Evolutionary conservation across 2,329 filamentous ascomycete genomes (phyloP), one percentile per base, ranked within the genome.

Genomic region (Albifimbria verrucaria): DNA sequence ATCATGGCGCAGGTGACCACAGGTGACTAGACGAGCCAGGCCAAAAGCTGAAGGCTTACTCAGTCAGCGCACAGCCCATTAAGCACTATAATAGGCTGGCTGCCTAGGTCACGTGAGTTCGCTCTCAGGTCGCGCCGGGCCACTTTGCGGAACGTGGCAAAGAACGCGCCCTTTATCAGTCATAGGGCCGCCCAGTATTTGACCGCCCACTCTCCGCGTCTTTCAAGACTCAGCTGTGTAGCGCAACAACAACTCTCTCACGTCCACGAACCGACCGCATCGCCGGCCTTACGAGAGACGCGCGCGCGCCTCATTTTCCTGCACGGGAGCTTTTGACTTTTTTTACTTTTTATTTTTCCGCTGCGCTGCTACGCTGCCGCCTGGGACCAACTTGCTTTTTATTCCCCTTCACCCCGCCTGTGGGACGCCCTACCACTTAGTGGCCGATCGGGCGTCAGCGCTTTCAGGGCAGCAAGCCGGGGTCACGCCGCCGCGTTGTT

Each of bases 31-130:
- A n/a, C 28, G n/a, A 36, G 28, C 10, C 42, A 44, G 22, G 45
- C 23, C 25, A 32, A 48, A 32, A 32, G 24, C 46, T 20, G 25
- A 28, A 36, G 46, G 42, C 18, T 44, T 44, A 44, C 18, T 39
- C 32, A 39, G 12, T 4, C 12, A 39, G 5, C 32, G 11, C 32
- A n/a, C 4, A 15, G 42, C 22, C 7, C 4, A 44, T 15, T 20
- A 44, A 4, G 18, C 9, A 39, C 7, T 25, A 18, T 28, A 17
- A 25, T 39, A 7, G 18, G 26, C 55, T 61, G 62, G 67, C 62
- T 72, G 69, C 69, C 70, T 72, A 56, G 52, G 45, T 68, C 70
- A 72, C 68, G 69, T 72, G 70, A 68, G 48, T 55, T 65, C 70
- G 70, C 61, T 65, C 63, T 60, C 58, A 49, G 52, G 52, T 68